A percentile compares a stretch with the other conserved stretches of the same genome.
Evolutionary conservation across 495 filamentous ascomycete species (phyloP).

Genomic region (Aspergillus sparsus): DNA sequence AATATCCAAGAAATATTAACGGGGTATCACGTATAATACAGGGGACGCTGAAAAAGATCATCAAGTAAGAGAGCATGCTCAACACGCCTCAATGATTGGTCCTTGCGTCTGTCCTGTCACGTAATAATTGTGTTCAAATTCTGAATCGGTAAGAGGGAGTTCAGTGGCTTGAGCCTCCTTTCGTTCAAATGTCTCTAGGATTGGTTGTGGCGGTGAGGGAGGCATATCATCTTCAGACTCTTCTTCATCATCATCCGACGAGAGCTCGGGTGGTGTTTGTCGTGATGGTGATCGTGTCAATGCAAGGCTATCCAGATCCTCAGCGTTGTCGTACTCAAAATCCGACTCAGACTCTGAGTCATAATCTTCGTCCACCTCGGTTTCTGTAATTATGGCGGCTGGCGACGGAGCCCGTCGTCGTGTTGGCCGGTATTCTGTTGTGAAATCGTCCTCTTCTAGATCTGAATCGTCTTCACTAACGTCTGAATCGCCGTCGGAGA

Average conservation of each 20-base stretch:
- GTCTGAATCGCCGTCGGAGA: conserved; percentile 55
- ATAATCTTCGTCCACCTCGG: conserved; percentile 49
- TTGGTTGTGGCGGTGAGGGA: conserved; percentile 72
- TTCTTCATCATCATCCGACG: conserved; percentile 65
- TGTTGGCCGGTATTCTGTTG: conserved; percentile 38
- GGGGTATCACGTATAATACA: conserved; percentile 19
- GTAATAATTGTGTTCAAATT: conserved; percentile 64
- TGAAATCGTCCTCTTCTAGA: conserved; percentile 57
- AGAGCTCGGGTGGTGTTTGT: conserved; percentile 76
- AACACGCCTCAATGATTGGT: conserved; percentile 48
- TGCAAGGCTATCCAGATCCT: conserved; percentile 65
- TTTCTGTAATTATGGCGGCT: conserved; percentile 37
- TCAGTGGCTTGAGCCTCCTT: conserved; percentile 61
- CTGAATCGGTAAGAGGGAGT: conserved; percentile 44
- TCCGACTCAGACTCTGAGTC: conserved; percentile 55
- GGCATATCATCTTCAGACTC: conserved; percentile 81
- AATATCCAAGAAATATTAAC: not conserved
- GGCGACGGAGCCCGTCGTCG: conserved; percentile 45
- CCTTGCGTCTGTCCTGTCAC: conserved; percentile 50
- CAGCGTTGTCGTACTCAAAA: conserved; percentile 65
- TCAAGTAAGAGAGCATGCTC: conserved; percentile 23
- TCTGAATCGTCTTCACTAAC: conserved; percentile 54
- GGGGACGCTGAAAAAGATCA: not conserved
- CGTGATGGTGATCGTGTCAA: conserved; percentile 74
- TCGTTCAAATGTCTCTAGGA: conserved; percentile 68